Evolutionary conservation across 1,284 basidiomycete species (phyloP), one percentile per base, ranked within the genome.

Genomic region (Peniophora sp.): DNA sequence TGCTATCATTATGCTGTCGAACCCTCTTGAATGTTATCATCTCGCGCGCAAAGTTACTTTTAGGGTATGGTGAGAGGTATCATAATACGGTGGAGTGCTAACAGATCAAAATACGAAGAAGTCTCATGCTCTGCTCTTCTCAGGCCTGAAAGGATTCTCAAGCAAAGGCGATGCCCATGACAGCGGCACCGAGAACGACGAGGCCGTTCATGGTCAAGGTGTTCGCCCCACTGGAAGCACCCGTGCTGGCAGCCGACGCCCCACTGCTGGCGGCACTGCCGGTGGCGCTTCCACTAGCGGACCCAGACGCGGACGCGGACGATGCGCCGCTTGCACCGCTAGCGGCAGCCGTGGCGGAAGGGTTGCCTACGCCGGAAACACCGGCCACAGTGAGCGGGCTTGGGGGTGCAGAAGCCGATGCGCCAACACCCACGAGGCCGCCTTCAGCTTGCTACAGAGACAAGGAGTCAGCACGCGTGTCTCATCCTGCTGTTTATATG

Each of bases 351-450:
- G 44, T 20, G 14, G 12, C 9, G 23, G 61, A 52, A 35, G 65
- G 60, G 14, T 59, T 56, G 19, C 62, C 65, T 52, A 60, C 61
- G 17, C 62, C 60, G 6, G 52, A 55, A 27, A 61, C 63, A 16
- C 38, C 38, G 44, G 65, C 66, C 44, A 59, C 63, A 1, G 62
- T 55, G 47, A 72, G 38, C 3, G 72, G 73, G 39, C 67, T 66
- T 10, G 75, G 72, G 11, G 60, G 54, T 2, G 67, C 65, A 3
- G 74, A 70, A 1, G 75, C 76, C 19, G 69, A 71, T 2, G 74
- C 76, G 25, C 69, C 73, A 8, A 67, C 52, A 14, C 75, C 75
- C 3, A 65, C 68, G 23, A 77, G 66, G 39, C 62, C 63, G 47
- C 67, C 67, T 49, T 65, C 57, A 27, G 47, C 62, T 71, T 73